A percentile compares a stretch with the other conserved stretches of the same genome.
phyloP scores from a whole-genome alignment of 192 early-diverging fungal species.

The Backusella circina region DNA sequence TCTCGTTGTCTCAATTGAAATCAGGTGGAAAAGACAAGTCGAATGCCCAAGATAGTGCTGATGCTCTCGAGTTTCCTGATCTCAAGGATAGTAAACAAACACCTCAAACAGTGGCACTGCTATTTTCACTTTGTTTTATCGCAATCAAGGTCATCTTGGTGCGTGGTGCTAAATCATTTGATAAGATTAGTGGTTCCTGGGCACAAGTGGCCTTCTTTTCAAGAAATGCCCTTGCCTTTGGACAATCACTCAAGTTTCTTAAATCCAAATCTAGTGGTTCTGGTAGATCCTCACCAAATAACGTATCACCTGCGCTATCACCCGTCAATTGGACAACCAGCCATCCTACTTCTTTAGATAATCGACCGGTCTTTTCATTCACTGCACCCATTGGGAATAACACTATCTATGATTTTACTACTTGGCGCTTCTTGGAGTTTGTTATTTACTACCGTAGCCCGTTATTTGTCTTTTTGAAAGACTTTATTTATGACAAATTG shows the following conservation, averaged over 20 bases:
- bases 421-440: slow-evolving; percentile 55
- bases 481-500: slow-evolving; percentile 40
- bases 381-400: background rate
- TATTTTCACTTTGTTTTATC: slow-evolving; percentile 44
- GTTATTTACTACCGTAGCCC: slow-evolving; percentile 45
- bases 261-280: background rate
- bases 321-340: background rate
- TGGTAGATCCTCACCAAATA: background rate
- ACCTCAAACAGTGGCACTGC: slow-evolving; percentile 24
- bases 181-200: slow-evolving; percentile 43
- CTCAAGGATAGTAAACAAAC: slow-evolving; percentile 9
- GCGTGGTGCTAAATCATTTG: slow-evolving; percentile 43
- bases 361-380: background rate
- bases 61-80: background rate
- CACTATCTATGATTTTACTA: slow-evolving; percentile 35
- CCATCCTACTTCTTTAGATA: background rate
- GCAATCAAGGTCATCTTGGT: slow-evolving; percentile 53
- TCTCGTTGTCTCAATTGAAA: slow-evolving; percentile 19
- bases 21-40: background rate
- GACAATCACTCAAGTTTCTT: slow-evolving; percentile 24
- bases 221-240: slow-evolving; percentile 34
- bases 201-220: slow-evolving; percentile 35
- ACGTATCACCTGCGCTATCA: background rate
- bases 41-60: background rate
- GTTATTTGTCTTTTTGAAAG: slow-evolving; percentile 41